Evolutionary conservation across 495 filamentous ascomycete species (phyloP), one percentile per base, ranked within the genome.

Genomic region (Eremomyces bilateralis): DNA sequence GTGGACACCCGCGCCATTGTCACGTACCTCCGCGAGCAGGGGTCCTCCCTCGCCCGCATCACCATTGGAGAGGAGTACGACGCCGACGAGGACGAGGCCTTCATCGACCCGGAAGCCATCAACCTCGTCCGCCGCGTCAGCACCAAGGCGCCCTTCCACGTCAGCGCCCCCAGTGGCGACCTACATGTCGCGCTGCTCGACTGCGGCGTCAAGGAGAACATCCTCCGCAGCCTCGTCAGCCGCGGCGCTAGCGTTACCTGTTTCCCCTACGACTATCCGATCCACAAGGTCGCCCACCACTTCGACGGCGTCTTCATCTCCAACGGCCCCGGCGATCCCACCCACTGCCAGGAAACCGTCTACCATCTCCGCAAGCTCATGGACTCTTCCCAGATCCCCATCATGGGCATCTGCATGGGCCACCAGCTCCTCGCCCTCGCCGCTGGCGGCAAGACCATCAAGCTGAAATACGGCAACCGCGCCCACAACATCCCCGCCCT

Each of bases 151-250:
- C 90, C 88, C 8, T 97, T 97, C 65, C 85, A 93, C 50, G 75
- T 94, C 40, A 70, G 71, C 41, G 77, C 81, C 21, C 64, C 69
- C 28, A 63, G 66, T 43, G 80, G 84, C 39, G 72, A 77, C 51
- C 70, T 75, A 53, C 88, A 97, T 58, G 70, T 97, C 47, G 88
- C 85, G 21, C 67, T 97, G 38, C 73, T 97, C 53, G 88, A 97
- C 59, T 97, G 88, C 52, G 88, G 88, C 56, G 90, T 97, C 39
- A 97, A 97, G 67, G 88, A 97, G 66, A 97, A 95, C 63, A 97
- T 97, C 52, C 71, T 97, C 33, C 78, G 88, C 43, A 85, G 78
- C 51, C 62, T 97, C 41, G 85, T 95, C 42, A 64, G 61, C 54
- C 80, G 88, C 21, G 88, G 84, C 18, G 73, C 80, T 27, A 79